Evolutionary conservation across 257 asterid genomes (phyloP).

Genomic region (Euphrasia confusa): DNA sequence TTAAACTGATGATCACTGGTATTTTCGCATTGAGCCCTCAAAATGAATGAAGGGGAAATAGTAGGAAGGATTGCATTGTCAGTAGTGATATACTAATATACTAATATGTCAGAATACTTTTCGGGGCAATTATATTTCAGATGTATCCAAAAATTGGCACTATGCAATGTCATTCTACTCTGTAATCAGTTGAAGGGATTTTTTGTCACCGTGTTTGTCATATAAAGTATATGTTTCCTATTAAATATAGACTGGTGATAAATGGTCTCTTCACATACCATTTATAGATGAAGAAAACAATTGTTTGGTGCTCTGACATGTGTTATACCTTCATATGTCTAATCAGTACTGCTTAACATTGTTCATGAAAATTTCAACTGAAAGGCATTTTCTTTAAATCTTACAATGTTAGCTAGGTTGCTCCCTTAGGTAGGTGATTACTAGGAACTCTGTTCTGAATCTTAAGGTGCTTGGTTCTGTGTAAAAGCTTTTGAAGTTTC

Average conservation of each 20-base stretch:
- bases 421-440: conserved; percentile 5
- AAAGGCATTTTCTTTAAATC: conserved; percentile 1
- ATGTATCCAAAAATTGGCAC: no score
- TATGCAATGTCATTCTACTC: no score
- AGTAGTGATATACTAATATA: no score
- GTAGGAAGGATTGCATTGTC: no score
- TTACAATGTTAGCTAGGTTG: background rate
- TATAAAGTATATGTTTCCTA: background rate
- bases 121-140: no score
- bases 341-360: no score
- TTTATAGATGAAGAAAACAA: background rate
- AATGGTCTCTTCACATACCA: background rate
- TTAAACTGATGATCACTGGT: background rate
- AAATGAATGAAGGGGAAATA: background rate
- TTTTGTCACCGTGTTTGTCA: background rate
- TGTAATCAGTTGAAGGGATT: no score
- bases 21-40: background rate
- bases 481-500: conserved; percentile 5
- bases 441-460: conserved; percentile 15
- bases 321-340: conserved; percentile 16
- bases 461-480: conserved; percentile 3
- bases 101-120: no score
- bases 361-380: background rate
- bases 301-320: conserved; percentile 7
- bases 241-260: background rate